phyloP scores from a whole-genome alignment of 305 asterid species.

The Solanum aculeatissimum region DNA sequence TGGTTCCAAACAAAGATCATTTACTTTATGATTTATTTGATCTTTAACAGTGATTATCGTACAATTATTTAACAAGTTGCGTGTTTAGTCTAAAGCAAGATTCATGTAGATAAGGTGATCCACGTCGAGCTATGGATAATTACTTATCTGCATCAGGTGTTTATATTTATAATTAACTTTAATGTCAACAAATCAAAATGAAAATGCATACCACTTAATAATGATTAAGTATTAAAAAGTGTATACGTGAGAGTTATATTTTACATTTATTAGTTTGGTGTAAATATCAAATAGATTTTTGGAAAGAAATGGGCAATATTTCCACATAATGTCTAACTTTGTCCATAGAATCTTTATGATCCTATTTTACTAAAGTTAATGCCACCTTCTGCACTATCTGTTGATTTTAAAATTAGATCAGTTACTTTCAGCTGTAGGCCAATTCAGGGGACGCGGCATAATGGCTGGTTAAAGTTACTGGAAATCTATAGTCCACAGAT shows the following conservation, averaged over 20 bases:
- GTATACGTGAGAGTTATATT: background rate
- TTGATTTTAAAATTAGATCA: conserved; percentile 1
- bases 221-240: background rate
- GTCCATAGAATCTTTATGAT: background rate
- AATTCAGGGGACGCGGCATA: conserved; percentile 20
- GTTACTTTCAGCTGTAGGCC: conserved; percentile 16
- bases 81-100: background rate
- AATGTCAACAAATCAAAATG: background rate
- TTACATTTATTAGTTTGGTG: background rate
- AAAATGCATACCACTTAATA: background rate
- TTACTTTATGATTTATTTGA: conserved; percentile 2
- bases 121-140: background rate
- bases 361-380: background rate
- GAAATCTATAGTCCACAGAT: background rate
- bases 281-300: background rate
- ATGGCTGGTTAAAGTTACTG: background rate
- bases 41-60: conserved; percentile 12
- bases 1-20: conserved; percentile 10
- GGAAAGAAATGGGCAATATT: background rate
- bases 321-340: background rate
- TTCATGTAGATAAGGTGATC: background rate
- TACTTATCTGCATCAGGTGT: background rate
- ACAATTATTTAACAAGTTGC: background rate
- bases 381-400: conserved; percentile 3
- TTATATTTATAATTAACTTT: background rate